A percentile compares a stretch with the other conserved stretches of the same genome.
phyloP scores from a whole-genome alignment of 345 rosid species.

The Acer saccharum region DNA sequence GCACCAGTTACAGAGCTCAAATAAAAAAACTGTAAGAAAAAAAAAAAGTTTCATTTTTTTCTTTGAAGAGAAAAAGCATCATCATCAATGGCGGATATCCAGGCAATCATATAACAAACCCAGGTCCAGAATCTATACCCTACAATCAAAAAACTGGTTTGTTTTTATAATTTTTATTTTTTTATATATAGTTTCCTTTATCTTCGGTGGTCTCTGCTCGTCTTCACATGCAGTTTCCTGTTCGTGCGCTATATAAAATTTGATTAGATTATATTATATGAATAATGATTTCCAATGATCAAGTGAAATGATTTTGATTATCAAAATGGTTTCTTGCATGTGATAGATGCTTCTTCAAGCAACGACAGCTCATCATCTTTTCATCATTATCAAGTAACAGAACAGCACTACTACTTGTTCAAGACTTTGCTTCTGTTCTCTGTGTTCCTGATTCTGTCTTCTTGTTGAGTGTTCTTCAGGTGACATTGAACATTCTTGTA shows the following conservation, averaged over 20 bases:
- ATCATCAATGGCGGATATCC: slow-evolving; percentile 23
- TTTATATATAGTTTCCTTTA: background rate
- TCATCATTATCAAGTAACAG: slow-evolving; percentile 2
- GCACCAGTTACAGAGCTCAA: background rate
- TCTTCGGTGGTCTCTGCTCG: slow-evolving; percentile 24
- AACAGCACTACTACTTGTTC: background rate
- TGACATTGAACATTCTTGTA: background rate
- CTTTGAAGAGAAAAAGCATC: slow-evolving; percentile 1
- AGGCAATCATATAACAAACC: background rate
- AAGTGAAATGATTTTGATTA: slow-evolving; percentile 16
- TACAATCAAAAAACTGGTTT: background rate
- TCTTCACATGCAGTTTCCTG: slow-evolving; percentile 47
- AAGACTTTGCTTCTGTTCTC: background rate
- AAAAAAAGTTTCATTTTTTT: background rate
- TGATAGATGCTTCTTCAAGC: slow-evolving; percentile 46
- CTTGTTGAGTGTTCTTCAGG: background rate
- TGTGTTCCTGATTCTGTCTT: background rate
- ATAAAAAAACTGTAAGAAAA: background rate
- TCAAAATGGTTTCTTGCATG: slow-evolving; percentile 33
- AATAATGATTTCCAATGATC: background rate
- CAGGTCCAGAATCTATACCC: background rate
- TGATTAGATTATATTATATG: background rate
- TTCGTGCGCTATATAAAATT: slow-evolving; percentile 28
- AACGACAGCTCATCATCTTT: slow-evolving; percentile 41
- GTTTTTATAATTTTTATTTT: no score